These are phyloP conservation scores for Pistacia atlantica DNA, from an alignment of 345 rosid genomes.

Conservation along the genomic window DNA sequence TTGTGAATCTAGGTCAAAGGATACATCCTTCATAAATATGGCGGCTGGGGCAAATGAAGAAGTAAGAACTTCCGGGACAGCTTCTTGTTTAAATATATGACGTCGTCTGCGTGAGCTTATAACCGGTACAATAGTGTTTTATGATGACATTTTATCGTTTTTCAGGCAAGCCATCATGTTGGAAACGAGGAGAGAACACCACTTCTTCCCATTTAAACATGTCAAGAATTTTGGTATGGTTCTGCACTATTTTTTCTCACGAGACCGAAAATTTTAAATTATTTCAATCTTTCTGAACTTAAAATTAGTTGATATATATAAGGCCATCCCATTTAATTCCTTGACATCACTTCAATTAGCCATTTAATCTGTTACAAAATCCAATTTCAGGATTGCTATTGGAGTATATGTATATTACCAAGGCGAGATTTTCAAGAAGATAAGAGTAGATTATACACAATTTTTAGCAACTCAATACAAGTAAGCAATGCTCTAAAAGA, in stretches of 20 bases:
- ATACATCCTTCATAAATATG: conserved; percentile 32
- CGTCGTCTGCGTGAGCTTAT: neutral
- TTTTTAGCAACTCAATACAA: neutral
- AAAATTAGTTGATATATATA: neutral
- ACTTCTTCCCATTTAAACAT: conserved; percentile 32
- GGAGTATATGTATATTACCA: neutral
- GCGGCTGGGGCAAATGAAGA: conserved; percentile 36
- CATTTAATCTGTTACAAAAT: neutral
- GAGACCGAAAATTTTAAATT: neutral
- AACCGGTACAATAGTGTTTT: neutral
- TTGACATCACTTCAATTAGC: neutral
- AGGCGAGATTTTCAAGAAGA: neutral
- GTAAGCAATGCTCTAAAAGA: neutral
- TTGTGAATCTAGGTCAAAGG: conserved; percentile 23
- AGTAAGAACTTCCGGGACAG: conserved; percentile 6
- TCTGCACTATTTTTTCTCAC: neutral
- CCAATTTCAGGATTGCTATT: neutral
- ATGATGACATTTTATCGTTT: neutral
- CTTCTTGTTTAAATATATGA: neutral
- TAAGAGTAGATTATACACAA: neutral
- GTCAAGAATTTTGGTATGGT: conserved; percentile 3
- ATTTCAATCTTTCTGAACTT: neutral
- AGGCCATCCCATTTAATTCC: neutral
- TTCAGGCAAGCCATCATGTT: conserved; percentile 31
- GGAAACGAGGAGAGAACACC: conserved; percentile 29